phyloP scores from a whole-genome alignment of 805 yeast species.

The Metschnikowia amazonensis region DNA sequence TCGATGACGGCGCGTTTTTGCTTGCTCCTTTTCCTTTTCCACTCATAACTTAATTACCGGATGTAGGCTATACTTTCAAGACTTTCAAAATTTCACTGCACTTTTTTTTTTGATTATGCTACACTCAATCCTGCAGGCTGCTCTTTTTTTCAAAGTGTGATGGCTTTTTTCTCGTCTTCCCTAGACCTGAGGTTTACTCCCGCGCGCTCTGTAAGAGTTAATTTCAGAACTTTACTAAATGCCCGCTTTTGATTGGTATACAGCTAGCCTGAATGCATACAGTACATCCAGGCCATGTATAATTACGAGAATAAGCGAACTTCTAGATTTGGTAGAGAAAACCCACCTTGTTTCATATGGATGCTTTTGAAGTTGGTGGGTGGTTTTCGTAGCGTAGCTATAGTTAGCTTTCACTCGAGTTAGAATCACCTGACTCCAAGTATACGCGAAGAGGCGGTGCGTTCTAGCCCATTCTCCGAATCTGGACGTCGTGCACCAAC shows the following conservation, averaged over 20 bases:
- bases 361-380: neutral
- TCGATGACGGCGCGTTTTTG: slow-evolving; percentile 20
- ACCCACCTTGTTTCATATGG: no score
- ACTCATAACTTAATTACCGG: slow-evolving; percentile 13
- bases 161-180: slow-evolving; percentile 9
- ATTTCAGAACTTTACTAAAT: slow-evolving; percentile 24
- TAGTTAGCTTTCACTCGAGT: neutral
- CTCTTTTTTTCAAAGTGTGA: slow-evolving; percentile 6
- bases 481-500: neutral
- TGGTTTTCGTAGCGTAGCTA: neutral
- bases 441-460: neutral
- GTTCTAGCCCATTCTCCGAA: neutral
- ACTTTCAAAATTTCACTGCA: neutral
- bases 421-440: neutral
- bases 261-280: neutral
- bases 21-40: slow-evolving; percentile 19
- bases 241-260: slow-evolving; percentile 21
- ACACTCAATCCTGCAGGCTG: neutral
- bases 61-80: neutral
- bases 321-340: no score
- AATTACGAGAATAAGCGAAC: no score
- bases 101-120: slow-evolving; percentile 5
- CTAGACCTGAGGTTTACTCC: slow-evolving; percentile 20
- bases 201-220: slow-evolving; percentile 16
- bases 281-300: no score